phyloP scores from a whole-genome alignment of 2,329 filamentous ascomycete genomes.

The Penicillium palitans region DNA sequence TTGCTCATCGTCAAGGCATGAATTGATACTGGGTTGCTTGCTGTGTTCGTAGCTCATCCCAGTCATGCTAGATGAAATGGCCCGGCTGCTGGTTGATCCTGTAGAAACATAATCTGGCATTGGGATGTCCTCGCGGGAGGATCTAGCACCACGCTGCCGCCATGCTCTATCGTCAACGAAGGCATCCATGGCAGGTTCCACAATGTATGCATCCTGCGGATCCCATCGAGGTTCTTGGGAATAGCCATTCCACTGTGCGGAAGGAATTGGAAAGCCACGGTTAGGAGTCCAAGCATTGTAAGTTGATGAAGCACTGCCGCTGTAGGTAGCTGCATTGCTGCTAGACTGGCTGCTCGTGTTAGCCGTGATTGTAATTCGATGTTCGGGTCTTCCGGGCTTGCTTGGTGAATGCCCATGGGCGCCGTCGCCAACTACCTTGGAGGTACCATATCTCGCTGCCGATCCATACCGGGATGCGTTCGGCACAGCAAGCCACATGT shows the following conservation, averaged over 20 bases:
- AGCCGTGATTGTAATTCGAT: conserved; percentile 18
- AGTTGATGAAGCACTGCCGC: conserved; percentile 16
- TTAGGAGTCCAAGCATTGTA: conserved; percentile 32
- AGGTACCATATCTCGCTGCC: conserved; percentile 29
- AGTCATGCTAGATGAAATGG: conserved; percentile 41
- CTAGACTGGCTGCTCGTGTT: conserved; percentile 22
- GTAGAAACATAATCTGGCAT: conserved; percentile 52
- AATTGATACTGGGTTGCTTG: conserved; percentile 39
- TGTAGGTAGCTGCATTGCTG: conserved; percentile 9
- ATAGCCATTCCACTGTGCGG: conserved; percentile 27
- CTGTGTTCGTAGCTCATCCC: conserved; percentile 46
- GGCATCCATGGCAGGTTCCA: conserved; percentile 47
- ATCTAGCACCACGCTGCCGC: conserved; percentile 35
- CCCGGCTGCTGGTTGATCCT: conserved; percentile 40
- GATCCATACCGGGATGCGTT: conserved; percentile 38
- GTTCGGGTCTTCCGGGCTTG: conserved; percentile 27
- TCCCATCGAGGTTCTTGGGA: conserved; percentile 32
- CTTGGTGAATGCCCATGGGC: conserved; percentile 65
- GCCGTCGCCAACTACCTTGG: conserved; percentile 51
- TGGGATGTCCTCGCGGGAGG: conserved; percentile 47
- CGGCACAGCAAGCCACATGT: conserved; percentile 62
- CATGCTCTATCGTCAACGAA: conserved; percentile 30
- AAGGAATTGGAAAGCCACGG: conserved; percentile 33
- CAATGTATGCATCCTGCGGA: conserved; percentile 29
- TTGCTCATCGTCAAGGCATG: conserved; percentile 39